Percentiles rank a stretch among this genome's conserved stretches.
phyloP scores from a whole-genome alignment of 306 rosid species.

The Heteromeles arbutifolia region DNA sequence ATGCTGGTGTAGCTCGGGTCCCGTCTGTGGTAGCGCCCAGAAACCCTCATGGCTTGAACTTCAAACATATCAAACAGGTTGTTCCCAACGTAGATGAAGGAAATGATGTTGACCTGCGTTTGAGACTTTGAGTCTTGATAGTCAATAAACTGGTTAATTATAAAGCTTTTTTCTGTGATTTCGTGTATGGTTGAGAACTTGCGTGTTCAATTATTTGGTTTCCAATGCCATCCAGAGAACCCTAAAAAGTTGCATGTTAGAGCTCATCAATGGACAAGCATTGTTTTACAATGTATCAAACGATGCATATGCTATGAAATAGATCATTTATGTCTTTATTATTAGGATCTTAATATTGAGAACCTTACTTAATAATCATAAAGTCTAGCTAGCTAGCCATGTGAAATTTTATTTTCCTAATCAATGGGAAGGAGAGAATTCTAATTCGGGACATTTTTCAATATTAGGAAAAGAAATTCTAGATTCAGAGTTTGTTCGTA shows the following conservation, averaged over 20 bases:
- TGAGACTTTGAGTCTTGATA: slow-evolving; percentile 13
- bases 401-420: not conserved
- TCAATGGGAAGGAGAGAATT: not conserved
- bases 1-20: not conserved
- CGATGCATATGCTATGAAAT: not conserved
- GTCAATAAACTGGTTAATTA: not conserved
- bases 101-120: slow-evolving; percentile 20
- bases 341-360: too few relatives aligned
- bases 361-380: not conserved
- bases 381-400: not conserved
- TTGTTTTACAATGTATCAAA: not conserved
- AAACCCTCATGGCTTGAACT: not conserved
- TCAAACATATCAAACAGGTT: not conserved
- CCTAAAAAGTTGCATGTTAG: not conserved
- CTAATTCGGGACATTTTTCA: too few relatives aligned
- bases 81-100: not conserved
- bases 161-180: not conserved
- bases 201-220: not conserved
- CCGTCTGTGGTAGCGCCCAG: not conserved
- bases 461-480: too few relatives aligned
- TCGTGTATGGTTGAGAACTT: not conserved
- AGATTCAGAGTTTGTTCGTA: too few relatives aligned
- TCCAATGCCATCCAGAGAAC: not conserved
- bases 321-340: not conserved
- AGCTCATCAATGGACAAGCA: not conserved